These are phyloP conservation scores for Microdochium bolleyi DNA, from an alignment of 2,329 filamentous ascomycete species.

Conservation along the genomic window DNA sequence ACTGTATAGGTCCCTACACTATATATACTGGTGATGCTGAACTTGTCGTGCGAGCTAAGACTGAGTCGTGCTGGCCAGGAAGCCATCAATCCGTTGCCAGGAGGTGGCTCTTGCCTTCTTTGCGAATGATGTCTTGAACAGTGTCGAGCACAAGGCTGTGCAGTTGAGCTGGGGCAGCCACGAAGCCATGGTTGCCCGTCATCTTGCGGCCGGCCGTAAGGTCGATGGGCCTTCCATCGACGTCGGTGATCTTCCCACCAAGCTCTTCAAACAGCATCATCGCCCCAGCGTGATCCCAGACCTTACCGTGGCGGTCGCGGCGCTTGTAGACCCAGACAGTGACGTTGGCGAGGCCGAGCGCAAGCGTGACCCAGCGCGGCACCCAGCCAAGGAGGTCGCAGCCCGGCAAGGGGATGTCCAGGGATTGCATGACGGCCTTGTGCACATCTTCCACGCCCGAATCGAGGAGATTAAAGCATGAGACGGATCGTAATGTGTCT, in stretches of 20 bases:
- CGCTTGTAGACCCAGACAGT: slow-evolving; percentile 50
- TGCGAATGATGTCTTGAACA: slow-evolving; percentile 22
- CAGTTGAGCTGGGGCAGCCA: slow-evolving; percentile 37
- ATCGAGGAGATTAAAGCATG: slow-evolving; percentile 35
- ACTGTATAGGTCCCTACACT: no score
- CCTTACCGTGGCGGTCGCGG: slow-evolving; percentile 39
- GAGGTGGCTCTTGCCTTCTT: slow-evolving; percentile 22
- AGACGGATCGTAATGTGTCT: slow-evolving; percentile 31
- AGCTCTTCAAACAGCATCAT: slow-evolving; percentile 51
- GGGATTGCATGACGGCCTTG: slow-evolving; percentile 28
- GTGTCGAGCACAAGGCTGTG: slow-evolving; percentile 34
- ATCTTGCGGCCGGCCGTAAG: slow-evolving; percentile 39
- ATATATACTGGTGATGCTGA: no score
- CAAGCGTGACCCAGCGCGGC: slow-evolving; percentile 43
- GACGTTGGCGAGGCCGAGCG: slow-evolving; percentile 42
- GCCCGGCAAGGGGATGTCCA: slow-evolving; percentile 35
- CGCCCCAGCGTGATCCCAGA: slow-evolving; percentile 53
- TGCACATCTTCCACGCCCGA: slow-evolving; percentile 42
- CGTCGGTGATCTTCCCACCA: slow-evolving; percentile 46
- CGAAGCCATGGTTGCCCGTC: slow-evolving; percentile 44
- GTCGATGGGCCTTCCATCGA: slow-evolving; percentile 42
- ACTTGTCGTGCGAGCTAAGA: no score
- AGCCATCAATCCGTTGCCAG: no score
- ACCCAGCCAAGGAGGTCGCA: slow-evolving; percentile 50
- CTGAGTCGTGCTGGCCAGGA: no score